These are phyloP conservation scores for Populus simonii DNA, from an alignment of 345 rosid genomes.

Conservation along the genomic window DNA sequence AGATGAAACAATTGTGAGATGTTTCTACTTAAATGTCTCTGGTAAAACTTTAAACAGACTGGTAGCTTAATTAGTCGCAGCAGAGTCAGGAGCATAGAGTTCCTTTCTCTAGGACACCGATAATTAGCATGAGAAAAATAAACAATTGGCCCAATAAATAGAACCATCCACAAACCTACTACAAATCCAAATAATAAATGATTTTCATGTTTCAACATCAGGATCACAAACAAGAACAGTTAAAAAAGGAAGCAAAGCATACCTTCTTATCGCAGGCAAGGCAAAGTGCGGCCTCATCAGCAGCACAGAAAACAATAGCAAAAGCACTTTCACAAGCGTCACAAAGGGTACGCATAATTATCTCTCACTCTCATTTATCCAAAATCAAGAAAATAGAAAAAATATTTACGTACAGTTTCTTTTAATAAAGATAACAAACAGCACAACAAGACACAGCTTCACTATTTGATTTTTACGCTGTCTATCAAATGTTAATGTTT, in stretches of 20 bases:
- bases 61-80: too few species aligned
- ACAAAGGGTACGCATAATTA: conserved; percentile 71
- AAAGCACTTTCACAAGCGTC: conserved; percentile 87
- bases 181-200: not conserved
- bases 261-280: conserved; percentile 77
- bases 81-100: too few species aligned
- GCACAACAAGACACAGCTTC: not conserved
- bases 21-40: not conserved
- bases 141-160: not conserved
- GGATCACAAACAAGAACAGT: not conserved
- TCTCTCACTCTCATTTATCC: conserved; percentile 38
- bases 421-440: not conserved
- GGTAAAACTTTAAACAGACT: too few species aligned
- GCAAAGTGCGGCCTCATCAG: conserved; percentile 87
- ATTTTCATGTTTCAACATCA: not conserved
- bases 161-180: not conserved
- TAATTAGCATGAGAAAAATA: not conserved
- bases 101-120: not conserved
- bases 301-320: conserved; percentile 84
- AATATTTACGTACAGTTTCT: not conserved
- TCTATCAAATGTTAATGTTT: not conserved
- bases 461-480: not conserved
- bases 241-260: not conserved
- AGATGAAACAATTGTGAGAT: not conserved
- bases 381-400: conserved; percentile 1